Evolutionary conservation across 1,284 basidiomycete species (phyloP).

Genomic region (Hypsizygus ulmarius): DNA sequence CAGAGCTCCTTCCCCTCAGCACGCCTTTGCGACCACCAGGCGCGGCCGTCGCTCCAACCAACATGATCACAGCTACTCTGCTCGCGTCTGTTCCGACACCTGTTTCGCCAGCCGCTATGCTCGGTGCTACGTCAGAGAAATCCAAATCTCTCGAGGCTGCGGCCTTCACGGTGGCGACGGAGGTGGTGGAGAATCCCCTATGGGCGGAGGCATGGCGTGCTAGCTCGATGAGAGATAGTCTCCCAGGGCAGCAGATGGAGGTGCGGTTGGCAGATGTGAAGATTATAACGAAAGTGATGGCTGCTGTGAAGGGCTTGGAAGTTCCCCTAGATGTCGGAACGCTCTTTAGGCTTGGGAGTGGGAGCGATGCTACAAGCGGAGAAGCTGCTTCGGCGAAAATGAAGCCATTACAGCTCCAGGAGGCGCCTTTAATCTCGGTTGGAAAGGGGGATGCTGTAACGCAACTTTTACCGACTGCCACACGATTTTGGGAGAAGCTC

Average conservation of each 20-base stretch:
- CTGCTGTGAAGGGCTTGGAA: conserved; percentile 27
- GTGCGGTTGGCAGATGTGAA: conserved; percentile 58
- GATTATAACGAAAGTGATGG: conserved; percentile 36
- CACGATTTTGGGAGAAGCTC: conserved; percentile 82
- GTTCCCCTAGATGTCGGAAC: conserved; percentile 32
- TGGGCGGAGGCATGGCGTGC: conserved; percentile 69
- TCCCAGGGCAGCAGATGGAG: conserved; percentile 25
- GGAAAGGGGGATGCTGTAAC: conserved; percentile 63
- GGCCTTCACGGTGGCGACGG: conserved; percentile 55
- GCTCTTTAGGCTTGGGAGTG: conserved; percentile 33
- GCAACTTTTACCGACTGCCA: conserved; percentile 60
- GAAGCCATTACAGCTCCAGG: conserved; percentile 29
- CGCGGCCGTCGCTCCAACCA: conserved; percentile 42
- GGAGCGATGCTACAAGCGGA: background rate
- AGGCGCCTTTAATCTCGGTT: conserved; percentile 57
- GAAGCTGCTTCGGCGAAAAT: background rate
- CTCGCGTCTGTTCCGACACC: conserved; percentile 67
- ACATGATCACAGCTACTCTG: conserved; percentile 38
- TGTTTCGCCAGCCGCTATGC: conserved; percentile 68
- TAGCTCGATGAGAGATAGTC: conserved; percentile 30
- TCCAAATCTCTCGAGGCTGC: conserved; percentile 64
- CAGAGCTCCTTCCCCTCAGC: conserved; percentile 55
- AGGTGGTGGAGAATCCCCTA: conserved; percentile 64
- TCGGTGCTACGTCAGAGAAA: conserved; percentile 59
- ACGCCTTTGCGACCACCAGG: conserved; percentile 55